Base-by-base conservation (phyloP, 169 alveolate species). In the Cryptosporidium andersoni region DNA sequence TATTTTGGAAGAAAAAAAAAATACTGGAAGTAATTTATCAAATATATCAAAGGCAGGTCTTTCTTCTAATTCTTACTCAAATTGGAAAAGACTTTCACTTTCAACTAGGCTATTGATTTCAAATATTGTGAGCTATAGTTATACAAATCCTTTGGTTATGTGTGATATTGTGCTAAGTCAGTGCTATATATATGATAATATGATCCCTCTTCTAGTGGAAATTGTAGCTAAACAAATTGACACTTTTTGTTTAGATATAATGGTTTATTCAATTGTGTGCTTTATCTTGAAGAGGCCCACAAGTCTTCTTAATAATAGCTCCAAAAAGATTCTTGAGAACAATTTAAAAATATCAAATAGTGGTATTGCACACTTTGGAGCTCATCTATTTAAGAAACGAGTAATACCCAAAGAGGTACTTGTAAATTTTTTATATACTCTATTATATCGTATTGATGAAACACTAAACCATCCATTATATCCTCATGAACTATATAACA, bases 101-200 rank as follows among this genome's bases (percentile, higher is more conserved):
- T 63, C 40, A 40, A 60, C 49, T 6, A 74, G 85, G n/a, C 64
- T 74, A 47, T 42, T 74, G 60, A 62, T 74, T 14, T 74, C 85
- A 11, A 74, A 74, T 34, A 74, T 74, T n/a, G 48, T 74, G n/a
- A 43, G 48, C n/a, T 74, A 58, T 25, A 45, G 52, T 12, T 74
- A 74, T 14, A 74, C 85, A 58, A 74, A 74, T 43, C 85, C 85
- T 9, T 58, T 74, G 16, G 85, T 60, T 47, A 68, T 74, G 6
- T 74, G 85, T 58, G 85, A 74, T 37, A 58, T 51, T 4, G 43
- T 74, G 4, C 55, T 74, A 16, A 74, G 60, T 43, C 85, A 74
- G 49, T 74, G 85, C 62, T 58, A 58, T 42, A 55, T 42, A n/a
- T 74, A 74, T 74, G 85, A 74, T n/a, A 74, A 74, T 74, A 74